phyloP scores from a whole-genome alignment of 139 green algal genomes.

The Tetradesmus obliquus region DNA sequence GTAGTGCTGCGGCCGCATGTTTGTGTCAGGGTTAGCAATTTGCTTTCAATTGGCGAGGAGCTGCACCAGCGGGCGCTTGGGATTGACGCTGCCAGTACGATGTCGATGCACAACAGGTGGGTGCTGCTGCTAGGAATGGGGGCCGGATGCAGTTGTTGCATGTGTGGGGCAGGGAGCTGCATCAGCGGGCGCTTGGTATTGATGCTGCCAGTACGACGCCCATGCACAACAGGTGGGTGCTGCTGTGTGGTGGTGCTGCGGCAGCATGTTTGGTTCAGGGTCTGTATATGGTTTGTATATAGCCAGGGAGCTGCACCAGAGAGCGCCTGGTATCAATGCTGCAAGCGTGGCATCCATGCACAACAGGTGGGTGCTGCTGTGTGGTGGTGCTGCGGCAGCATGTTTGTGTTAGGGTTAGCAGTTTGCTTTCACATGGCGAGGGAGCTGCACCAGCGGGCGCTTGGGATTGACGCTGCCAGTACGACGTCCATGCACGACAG shows the following conservation, averaged over 20 bases:
- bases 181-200: constrained; percentile 49
- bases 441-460: constrained; percentile 55
- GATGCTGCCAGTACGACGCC: background rate
- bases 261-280: background rate
- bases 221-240: constrained; percentile 42
- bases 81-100: constrained; percentile 21
- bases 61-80: constrained; percentile 55
- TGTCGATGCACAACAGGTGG: constrained; percentile 37
- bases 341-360: constrained; percentile 18
- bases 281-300: no score
- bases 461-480: constrained; percentile 37
- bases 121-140: background rate
- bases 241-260: no score
- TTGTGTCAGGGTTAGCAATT: no score
- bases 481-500: constrained; percentile 37
- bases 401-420: no score
- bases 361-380: background rate
- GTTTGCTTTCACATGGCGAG: no score
- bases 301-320: no score
- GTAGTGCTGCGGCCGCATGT: background rate
- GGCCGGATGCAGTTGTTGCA: no score
- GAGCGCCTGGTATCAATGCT: no score
- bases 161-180: constrained; percentile 51
- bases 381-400: background rate
- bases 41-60: no score